These are phyloP conservation scores for Cytospora paraplurivora DNA, from an alignment of 2,329 filamentous ascomycete genomes.

Conservation along the genomic window DNA sequence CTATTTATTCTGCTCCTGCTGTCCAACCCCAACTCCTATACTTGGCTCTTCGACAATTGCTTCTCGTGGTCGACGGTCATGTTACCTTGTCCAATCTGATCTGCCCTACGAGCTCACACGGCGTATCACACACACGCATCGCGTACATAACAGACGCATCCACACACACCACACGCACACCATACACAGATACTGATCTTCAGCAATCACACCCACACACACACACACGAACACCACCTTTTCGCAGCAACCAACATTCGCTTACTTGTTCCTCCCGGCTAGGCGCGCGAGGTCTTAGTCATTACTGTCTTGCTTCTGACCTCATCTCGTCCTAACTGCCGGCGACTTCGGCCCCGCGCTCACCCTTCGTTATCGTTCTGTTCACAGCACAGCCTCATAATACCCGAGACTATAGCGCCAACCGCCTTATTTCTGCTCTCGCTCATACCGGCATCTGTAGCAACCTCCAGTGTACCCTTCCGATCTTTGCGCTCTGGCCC, in stretches of 20 bases:
- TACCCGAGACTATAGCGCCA: conserved; percentile 6
- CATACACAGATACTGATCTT: too few relatives aligned
- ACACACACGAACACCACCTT: background rate
- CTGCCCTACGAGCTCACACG: conserved; percentile 1
- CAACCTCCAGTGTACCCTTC: background rate
- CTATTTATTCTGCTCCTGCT: background rate
- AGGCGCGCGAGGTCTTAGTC: conserved; percentile 24
- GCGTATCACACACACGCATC: conserved; percentile 17
- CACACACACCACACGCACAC: background rate
- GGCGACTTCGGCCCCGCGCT: conserved; percentile 19
- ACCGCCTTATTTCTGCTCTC: conserved; percentile 5
- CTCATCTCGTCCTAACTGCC: conserved; percentile 17
- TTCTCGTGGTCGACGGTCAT: background rate
- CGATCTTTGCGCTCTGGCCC: background rate
- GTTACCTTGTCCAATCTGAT: conserved; percentile 8
- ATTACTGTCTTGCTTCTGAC: conserved; percentile 21
- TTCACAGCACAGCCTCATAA: conserved; percentile 6
- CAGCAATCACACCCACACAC: background rate
- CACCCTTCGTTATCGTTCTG: conserved; percentile 1
- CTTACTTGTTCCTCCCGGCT: conserved; percentile 15
- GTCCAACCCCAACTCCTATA: background rate
- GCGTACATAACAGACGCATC: conserved; percentile 7
- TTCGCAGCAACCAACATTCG: conserved; percentile 14
- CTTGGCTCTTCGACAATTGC: background rate
- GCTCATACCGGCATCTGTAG: background rate